Evolutionary conservation across 179 eudicot genomes (phyloP).

Genomic region (Nepenthes alata): DNA sequence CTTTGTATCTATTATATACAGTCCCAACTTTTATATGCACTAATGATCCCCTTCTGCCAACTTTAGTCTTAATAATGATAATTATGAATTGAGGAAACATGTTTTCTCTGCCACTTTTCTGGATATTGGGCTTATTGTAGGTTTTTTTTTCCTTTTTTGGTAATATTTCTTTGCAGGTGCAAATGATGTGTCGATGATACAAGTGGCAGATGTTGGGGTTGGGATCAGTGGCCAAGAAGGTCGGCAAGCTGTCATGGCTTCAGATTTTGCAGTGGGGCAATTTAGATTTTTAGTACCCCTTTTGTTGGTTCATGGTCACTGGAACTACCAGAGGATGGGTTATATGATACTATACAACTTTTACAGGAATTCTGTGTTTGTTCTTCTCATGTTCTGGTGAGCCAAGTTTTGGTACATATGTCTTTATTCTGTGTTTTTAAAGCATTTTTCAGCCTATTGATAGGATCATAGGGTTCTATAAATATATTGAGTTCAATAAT

Average conservation of each 20-base stretch:
- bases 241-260: slow-evolving; percentile 99
- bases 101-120: neutral
- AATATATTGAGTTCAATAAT: too few species aligned
- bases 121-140: neutral
- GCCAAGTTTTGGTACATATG: slow-evolving; percentile 10
- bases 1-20: too few species aligned
- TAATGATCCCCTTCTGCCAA: too few species aligned
- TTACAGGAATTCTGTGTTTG: slow-evolving; percentile 86
- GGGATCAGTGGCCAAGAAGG: slow-evolving; percentile 99
- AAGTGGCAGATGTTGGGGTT: slow-evolving; percentile 98
- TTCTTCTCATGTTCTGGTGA: slow-evolving; percentile 84
- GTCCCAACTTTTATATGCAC: too few species aligned
- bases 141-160: neutral
- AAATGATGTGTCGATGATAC: slow-evolving; percentile 99
- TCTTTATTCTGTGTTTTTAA: too few species aligned
- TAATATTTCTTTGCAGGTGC: slow-evolving; percentile 46
- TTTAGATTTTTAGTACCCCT: slow-evolving; percentile 89
- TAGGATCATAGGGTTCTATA: too few species aligned
- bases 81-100: too few species aligned
- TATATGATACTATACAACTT: slow-evolving; percentile 94
- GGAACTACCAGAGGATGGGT: slow-evolving; percentile 97
- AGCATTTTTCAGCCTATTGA: too few species aligned
- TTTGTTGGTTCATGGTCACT: slow-evolving; percentile 90
- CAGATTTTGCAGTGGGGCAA: slow-evolving; percentile 98
- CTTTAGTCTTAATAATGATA: too few species aligned